phyloP scores from a whole-genome alignment of 148 eudicot species.

The Arbutus unedo region DNA sequence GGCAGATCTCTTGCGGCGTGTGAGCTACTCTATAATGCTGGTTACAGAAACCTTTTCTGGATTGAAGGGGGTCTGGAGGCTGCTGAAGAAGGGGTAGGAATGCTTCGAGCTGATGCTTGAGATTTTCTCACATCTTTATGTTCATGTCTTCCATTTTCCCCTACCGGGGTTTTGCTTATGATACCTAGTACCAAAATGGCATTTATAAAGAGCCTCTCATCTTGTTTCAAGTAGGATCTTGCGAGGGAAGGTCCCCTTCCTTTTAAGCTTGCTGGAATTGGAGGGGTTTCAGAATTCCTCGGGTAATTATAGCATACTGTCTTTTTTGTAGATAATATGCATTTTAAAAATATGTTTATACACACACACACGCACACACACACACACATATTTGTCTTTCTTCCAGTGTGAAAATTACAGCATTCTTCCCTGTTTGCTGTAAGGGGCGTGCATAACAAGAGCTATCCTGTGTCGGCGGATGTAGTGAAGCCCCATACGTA shows the following conservation, averaged over 20 bases:
- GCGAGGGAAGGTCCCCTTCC: conserved; percentile 92
- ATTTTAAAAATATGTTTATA: neutral
- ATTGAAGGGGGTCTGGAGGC: conserved; percentile 95
- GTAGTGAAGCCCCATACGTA: neutral
- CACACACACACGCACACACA: too few species aligned
- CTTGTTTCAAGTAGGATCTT: conserved; percentile 58
- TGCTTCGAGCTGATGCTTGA: neutral
- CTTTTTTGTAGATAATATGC: neutral
- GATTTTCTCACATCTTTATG: neutral
- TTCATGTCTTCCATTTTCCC: neutral
- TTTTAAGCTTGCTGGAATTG: conserved; percentile 89
- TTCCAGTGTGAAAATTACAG: neutral
- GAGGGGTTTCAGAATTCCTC: conserved; percentile 90
- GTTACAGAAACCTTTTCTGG: conserved; percentile 87
- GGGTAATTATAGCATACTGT: conserved; percentile 52
- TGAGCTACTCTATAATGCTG: conserved; percentile 77
- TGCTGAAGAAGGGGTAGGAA: conserved; percentile 87
- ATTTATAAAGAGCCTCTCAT: neutral
- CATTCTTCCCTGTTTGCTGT: neutral
- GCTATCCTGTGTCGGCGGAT: neutral
- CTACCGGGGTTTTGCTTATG: neutral
- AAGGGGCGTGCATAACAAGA: neutral
- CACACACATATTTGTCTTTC: neutral
- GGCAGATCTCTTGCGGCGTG: conserved; percentile 95
- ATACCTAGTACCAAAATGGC: neutral